Conservation (phyloP, 2,329 filamentous ascomycete genomes). For the Xylariaceae sp. region DNA sequence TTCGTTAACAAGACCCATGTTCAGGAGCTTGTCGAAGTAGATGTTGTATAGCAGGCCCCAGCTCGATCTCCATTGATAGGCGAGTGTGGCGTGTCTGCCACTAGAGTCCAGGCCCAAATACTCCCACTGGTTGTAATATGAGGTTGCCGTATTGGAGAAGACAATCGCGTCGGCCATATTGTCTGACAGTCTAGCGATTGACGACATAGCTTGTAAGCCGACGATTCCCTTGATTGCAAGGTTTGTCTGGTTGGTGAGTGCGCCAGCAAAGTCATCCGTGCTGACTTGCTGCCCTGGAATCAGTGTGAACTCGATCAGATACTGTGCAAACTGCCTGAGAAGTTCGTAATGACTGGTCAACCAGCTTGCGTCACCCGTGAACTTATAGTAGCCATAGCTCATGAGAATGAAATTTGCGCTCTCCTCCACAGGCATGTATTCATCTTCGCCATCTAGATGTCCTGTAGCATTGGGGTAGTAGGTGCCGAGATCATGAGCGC, state of each 20-base stretch:
- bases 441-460: slow-evolving; percentile 62
- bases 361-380: slow-evolving; percentile 29
- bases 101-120: slow-evolving; percentile 20
- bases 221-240: slow-evolving; percentile 75
- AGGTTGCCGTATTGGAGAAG: slow-evolving; percentile 49
- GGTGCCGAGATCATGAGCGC: slow-evolving; percentile 68
- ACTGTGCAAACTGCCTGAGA: slow-evolving; percentile 67
- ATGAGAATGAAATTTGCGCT: slow-evolving; percentile 73
- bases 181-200: slow-evolving; percentile 49
- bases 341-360: slow-evolving; percentile 53
- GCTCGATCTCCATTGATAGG: slow-evolving; percentile 29
- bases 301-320: slow-evolving; percentile 65
- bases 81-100: slow-evolving; percentile 24
- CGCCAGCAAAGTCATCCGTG: slow-evolving; percentile 72
- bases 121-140: slow-evolving; percentile 26
- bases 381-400: slow-evolving; percentile 43
- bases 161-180: slow-evolving; percentile 51
- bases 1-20: slow-evolving; percentile 29
- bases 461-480: slow-evolving; percentile 71
- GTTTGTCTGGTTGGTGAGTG: slow-evolving; percentile 68
- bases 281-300: slow-evolving; percentile 66
- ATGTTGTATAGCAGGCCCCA: slow-evolving; percentile 21
- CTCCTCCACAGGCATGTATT: slow-evolving; percentile 71
- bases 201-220: slow-evolving; percentile 73
- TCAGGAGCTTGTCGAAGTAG: slow-evolving; percentile 33